These are phyloP conservation scores for Colletotrichum aenigma DNA, from an alignment of 2,329 filamentous ascomycete species.

Conservation along the genomic window DNA sequence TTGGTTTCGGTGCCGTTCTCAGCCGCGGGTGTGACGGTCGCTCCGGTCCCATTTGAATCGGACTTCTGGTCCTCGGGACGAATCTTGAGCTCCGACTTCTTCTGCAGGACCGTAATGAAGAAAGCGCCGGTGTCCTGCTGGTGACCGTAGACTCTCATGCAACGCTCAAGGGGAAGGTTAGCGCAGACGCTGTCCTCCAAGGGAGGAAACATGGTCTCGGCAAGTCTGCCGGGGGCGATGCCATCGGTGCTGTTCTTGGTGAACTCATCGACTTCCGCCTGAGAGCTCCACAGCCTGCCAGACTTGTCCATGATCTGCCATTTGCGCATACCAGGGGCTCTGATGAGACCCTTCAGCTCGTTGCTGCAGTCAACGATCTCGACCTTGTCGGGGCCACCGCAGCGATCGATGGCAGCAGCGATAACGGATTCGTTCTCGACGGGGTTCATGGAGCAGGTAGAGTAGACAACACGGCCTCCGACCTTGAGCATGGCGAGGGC, in stretches of 20 bases:
- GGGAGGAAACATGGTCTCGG: slow-evolving; percentile 82
- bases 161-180: slow-evolving; percentile 81
- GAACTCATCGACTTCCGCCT: slow-evolving; percentile 79
- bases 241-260: slow-evolving; percentile 64
- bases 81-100: slow-evolving; percentile 81
- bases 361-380: slow-evolving; percentile 84
- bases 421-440: slow-evolving; percentile 96
- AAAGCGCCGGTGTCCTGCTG: slow-evolving; percentile 96
- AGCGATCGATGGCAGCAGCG: slow-evolving; percentile 85
- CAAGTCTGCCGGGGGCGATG: slow-evolving; percentile 68
- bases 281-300: slow-evolving; percentile 78
- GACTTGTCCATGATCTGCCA: slow-evolving; percentile 95
- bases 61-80: slow-evolving; percentile 66
- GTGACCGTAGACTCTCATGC: slow-evolving; percentile 94
- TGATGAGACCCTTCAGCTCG: slow-evolving; percentile 76
- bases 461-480: slow-evolving; percentile 94
- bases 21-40: slow-evolving; percentile 17
- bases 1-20: slow-evolving; percentile 12
- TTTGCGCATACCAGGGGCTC: slow-evolving; percentile 74
- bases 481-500: slow-evolving; percentile 96
- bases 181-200: slow-evolving; percentile 57
- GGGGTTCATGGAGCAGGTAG: slow-evolving; percentile 98
- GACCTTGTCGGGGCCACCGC: slow-evolving; percentile 82
- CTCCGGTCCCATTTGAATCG: slow-evolving; percentile 31
- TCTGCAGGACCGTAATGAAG: slow-evolving; percentile 95